Conservation (phyloP, 192 early-diverging fungal genomes). For the Kappamyces sp. region DNA sequence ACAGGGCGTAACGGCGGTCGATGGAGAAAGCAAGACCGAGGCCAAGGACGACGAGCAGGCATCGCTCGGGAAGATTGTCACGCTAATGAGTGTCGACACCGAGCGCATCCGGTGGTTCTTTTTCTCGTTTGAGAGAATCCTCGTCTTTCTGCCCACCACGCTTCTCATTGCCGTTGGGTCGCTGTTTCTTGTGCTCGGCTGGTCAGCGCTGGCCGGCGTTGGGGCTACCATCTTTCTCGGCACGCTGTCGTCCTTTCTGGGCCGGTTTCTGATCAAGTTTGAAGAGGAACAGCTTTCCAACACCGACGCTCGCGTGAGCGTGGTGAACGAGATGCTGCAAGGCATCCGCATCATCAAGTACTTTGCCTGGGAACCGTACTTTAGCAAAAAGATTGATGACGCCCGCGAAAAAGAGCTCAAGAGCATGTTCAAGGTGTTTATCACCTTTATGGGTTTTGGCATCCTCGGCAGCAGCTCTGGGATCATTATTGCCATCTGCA, state of each 20-base stretch:
- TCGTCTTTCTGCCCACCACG: slow-evolving; percentile 15
- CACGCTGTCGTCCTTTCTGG: slow-evolving; percentile 25
- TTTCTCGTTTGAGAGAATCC: neutral
- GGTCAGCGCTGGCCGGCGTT: slow-evolving; percentile 76
- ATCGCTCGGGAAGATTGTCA: slow-evolving; percentile 28
- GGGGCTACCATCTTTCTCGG: slow-evolving; percentile 47
- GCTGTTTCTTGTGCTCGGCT: slow-evolving; percentile 73
- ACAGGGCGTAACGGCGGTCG: slow-evolving; percentile 1
- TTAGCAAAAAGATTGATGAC: slow-evolving; percentile 26
- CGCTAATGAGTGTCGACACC: slow-evolving; percentile 33
- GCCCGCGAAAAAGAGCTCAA: slow-evolving; percentile 26
- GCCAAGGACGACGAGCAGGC: slow-evolving; percentile 22
- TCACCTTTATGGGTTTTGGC: slow-evolving; percentile 16
- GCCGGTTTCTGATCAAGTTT: slow-evolving; percentile 23
- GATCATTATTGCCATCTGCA: slow-evolving; percentile 52
- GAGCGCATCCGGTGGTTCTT: slow-evolving; percentile 17
- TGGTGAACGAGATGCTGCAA: slow-evolving; percentile 72
- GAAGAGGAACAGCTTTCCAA: slow-evolving; percentile 58
- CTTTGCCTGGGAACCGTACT: slow-evolving; percentile 38
- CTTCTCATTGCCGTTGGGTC: slow-evolving; percentile 56
- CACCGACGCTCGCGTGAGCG: slow-evolving; percentile 69
- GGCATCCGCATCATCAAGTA: slow-evolving; percentile 80
- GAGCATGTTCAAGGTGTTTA: slow-evolving; percentile 13
- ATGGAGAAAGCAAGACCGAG: slow-evolving; percentile 12
- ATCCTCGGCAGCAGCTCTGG: slow-evolving; percentile 29